A percentile compares a stretch with the other conserved stretches of the same genome.
Conservation (phyloP, 2,329 filamentous ascomycete species). For the Clarireedia homoeocarpa region DNA sequence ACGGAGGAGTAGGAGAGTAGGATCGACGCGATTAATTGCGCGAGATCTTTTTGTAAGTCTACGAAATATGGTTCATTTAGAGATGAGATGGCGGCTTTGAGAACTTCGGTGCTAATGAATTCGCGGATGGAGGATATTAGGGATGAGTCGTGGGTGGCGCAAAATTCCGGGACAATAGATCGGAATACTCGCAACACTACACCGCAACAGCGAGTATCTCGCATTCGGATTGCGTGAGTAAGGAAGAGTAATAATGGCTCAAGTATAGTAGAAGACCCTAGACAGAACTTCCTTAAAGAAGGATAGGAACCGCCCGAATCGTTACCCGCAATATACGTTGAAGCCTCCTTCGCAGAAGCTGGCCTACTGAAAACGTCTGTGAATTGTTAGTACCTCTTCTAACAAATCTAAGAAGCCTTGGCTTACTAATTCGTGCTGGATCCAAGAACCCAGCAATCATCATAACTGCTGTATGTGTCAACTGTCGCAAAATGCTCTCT, state of each 20-base stretch:
- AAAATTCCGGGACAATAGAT: conserved; percentile 74
- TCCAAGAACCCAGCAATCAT: conserved; percentile 88
- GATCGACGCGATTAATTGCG: conserved; percentile 78
- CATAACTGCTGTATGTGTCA: conserved; percentile 86
- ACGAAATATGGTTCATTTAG: conserved; percentile 96
- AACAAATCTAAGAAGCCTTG: neutral
- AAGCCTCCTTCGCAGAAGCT: conserved; percentile 23
- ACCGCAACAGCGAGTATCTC: conserved; percentile 80
- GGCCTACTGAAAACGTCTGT: neutral
- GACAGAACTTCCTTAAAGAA: conserved; percentile 72
- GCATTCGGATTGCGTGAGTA: conserved; percentile 81
- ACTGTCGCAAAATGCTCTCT: conserved; percentile 86
- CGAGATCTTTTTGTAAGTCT: conserved; percentile 88
- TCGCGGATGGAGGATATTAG: conserved; percentile 64
- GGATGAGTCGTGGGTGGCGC: conserved; percentile 38
- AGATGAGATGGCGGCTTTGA: conserved; percentile 83
- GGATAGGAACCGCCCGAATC: conserved; percentile 29
- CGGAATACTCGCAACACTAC: conserved; percentile 83
- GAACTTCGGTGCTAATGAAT: conserved; percentile 81
- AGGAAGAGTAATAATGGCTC: conserved; percentile 88
- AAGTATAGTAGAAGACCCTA: conserved; percentile 69
- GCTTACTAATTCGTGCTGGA: conserved; percentile 57
- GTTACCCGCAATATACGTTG: conserved; percentile 18
- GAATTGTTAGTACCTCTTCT: conserved; percentile 13
- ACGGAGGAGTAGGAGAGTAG: conserved; percentile 65